Evolutionary conservation across 202 grass and related monocot species (phyloP), one percentile per base, ranked within the genome.

Genomic region (Tripidium arundinaceum): DNA sequence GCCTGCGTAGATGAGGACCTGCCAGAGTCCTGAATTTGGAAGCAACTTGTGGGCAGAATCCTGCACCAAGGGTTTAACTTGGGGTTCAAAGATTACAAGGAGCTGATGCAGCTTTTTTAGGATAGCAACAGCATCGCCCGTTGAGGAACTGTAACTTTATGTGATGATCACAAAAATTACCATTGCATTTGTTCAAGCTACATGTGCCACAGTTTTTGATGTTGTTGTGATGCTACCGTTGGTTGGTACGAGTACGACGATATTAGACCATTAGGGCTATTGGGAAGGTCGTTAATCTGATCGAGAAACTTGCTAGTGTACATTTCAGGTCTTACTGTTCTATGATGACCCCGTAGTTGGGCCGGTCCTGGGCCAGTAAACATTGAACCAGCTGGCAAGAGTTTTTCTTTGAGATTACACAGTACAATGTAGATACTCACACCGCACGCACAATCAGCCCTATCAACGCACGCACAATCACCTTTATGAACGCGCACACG

Each of bases 41-140:
- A 69, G 64, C 24, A 36, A 39, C 25, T 43, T 69, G 68, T 33
- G 27, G 62, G 79, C 83, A 74, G 79, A 70, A 74, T 68, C 52
- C 19, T 19, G 33, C 4, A 40, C 15, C 25, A 36, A 61, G 47
- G 46, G 40, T 82, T 79, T 43, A 64, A 54, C n/a, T 74, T 68
- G 33, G 18, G 29, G 41, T 11, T 78, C 65, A 39, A n/a, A 52
- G 81, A 74, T 86, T 36, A 63, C 62, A 74, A 52, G 79, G 62
- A 15, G 74, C 79, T 79, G 87, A 67, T 89, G 87, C 79, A 16
- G 74, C 61, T 79, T 83, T 89, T 83, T 83, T 57, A 45, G 66
- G 68, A 85, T 86, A 83, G 87, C 79, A 74, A 86, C 34, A 21
- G 54, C 83, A 79, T 89, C 79, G 54, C 79, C 79, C 74, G 64